Percentiles rank a stretch among this genome's conserved stretches.
Conservation (phyloP, 108 stramenopile genomes). For the Seminavis robusta region DNA sequence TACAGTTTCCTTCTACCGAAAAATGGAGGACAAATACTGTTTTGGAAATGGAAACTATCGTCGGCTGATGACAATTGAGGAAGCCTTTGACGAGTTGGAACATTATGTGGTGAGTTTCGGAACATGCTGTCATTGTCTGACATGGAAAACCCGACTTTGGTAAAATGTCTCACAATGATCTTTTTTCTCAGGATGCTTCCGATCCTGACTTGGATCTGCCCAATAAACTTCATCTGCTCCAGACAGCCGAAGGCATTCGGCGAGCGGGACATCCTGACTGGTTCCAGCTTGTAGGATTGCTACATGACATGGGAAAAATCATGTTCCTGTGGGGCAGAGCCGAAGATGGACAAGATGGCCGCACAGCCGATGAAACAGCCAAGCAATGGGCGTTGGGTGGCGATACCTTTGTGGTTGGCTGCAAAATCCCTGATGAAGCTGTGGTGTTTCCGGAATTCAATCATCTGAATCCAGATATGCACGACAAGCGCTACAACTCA, state of each 20-base stretch:
- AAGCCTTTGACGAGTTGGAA: conserved; percentile 69
- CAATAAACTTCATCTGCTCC: conserved; percentile 68
- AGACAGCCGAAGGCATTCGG: conserved; percentile 80
- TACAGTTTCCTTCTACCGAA: conserved; percentile 53
- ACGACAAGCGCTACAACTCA: conserved; percentile 53
- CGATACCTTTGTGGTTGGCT: conserved; percentile 80
- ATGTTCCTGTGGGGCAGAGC: conserved; percentile 76
- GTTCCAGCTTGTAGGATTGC: conserved; percentile 65
- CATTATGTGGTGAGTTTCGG: conserved; percentile 39
- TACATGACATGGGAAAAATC: conserved; percentile 88
- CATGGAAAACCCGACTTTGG: too few relatives aligned
- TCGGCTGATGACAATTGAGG: conserved; percentile 66
- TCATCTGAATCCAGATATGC: conserved; percentile 68
- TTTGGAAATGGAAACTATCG: conserved; percentile 33
- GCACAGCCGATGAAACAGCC: conserved; percentile 52
- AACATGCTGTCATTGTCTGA: too few relatives aligned
- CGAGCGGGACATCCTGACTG: conserved; percentile 73
- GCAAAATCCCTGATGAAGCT: conserved; percentile 58
- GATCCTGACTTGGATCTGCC: conserved; percentile 79
- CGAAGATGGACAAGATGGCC: conserved; percentile 69
- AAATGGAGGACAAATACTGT: conserved; percentile 63
- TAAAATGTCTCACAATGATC: too few relatives aligned
- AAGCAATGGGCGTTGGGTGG: conserved; percentile 84
- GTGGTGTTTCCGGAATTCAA: conserved; percentile 79
- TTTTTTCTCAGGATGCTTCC: conserved; percentile 41